Evolutionary conservation across 1,284 basidiomycete species (phyloP), one percentile per base, ranked within the genome.

Genomic region (Apiotrichum akiyoshidainum): DNA sequence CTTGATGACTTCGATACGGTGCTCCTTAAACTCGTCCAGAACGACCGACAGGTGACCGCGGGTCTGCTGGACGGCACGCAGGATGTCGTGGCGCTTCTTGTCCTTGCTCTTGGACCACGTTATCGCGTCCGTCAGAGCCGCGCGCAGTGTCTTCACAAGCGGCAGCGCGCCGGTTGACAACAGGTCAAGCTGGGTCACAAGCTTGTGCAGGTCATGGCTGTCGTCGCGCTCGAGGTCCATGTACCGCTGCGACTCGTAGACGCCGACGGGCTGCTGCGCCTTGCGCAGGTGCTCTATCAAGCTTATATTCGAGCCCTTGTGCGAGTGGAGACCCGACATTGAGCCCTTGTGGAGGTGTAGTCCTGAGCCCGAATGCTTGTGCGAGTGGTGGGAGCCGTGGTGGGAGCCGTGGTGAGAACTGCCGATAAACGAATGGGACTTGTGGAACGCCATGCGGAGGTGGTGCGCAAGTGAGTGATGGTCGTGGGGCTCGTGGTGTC

Each of bases 201-300:
- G 79, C 34, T 80, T 76, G 21, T 83, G 81, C 6, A 81, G 79
- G 66, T 83, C 78, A 0, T 70, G 73, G 52, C 26, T 35, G 5
- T 49, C 13, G 12, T 77, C 82, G 16, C 83, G 81, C 69, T 92
- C 90, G 6, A 92, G 78, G 63, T 90, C 85, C 68, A 90, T 81
- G 70, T 91, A 92, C 39, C 85, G 79, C 68, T 88, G 85, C 13
- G 84, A 85, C 75, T 92, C 90, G 65, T 91, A 91, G 11, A 90
- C 84, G 0, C 89, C 90, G 0, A 92, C 90, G 0, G 84, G 85
- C 39, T 83, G 80, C 70, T 89, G 73, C 1, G 58, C 45, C 54
- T 72, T 76, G 11, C 70, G 64, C 40, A 76, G 57, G 26, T 68
- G 63, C 11, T 77, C 77, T 53, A 76, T 52, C 19, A 77, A 54